Conservation (phyloP, 2,329 filamentous ascomycete species). For the Fonsecaea pugnacius region DNA sequence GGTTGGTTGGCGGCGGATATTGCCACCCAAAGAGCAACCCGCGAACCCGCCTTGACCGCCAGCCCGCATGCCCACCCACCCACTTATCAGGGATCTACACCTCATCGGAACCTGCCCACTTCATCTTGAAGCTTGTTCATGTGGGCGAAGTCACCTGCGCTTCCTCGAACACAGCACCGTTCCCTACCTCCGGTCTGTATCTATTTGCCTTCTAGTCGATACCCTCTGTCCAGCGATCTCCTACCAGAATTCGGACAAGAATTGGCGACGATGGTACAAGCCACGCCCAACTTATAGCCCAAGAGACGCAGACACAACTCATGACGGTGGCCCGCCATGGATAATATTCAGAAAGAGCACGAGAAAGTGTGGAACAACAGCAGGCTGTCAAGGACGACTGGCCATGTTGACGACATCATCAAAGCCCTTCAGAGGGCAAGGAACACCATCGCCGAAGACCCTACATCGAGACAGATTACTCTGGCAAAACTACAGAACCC, state of each 20-base stretch:
- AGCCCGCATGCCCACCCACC: neutral
- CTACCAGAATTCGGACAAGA: neutral
- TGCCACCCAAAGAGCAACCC: constrained; percentile 2
- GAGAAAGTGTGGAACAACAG: constrained; percentile 71
- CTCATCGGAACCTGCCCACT: constrained; percentile 7
- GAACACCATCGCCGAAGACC: constrained; percentile 73
- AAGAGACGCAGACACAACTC: neutral
- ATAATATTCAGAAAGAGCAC: constrained; percentile 73
- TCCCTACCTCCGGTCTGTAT: neutral
- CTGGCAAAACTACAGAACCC: constrained; percentile 86
- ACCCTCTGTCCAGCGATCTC: neutral
- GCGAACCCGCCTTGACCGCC: neutral
- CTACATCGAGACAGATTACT: constrained; percentile 71
- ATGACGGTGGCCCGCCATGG: constrained; percentile 51
- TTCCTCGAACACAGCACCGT: neutral
- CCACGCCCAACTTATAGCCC: neutral
- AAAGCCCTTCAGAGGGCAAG: constrained; percentile 74
- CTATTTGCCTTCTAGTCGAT: neutral
- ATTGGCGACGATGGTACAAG: neutral
- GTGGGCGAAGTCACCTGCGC: neutral
- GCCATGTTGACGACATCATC: constrained; percentile 83
- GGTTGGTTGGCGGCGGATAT: constrained; percentile 9
- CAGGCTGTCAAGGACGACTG: constrained; percentile 71
- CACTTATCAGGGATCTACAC: constrained; percentile 13
- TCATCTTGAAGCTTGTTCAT: neutral